Evolutionary conservation across 2,329 filamentous ascomycete genomes (phyloP), one percentile per base, ranked within the genome.

Genomic region (Chalaropsis thielavioides): DNA sequence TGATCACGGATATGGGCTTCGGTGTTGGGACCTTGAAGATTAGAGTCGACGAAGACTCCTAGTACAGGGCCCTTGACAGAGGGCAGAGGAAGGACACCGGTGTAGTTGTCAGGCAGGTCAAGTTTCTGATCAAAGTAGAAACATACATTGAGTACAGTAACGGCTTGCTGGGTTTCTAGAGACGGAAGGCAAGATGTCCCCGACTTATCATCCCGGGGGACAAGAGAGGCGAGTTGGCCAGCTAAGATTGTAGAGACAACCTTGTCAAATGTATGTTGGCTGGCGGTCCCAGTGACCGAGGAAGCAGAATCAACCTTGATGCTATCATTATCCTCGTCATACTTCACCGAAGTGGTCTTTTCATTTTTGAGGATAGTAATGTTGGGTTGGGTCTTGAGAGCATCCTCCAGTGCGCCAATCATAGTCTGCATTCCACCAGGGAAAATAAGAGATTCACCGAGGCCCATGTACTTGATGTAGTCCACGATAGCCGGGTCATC

Each of bases 131-230:
- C 77, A 74, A 87, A 99, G 80, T 87, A 96, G 60, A 99, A 79
- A 75, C 96, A 96, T 68, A 99, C 88, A 1, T 92, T 89, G 85
- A 92, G 92, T 69, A 96, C 91, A 40, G 86, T 92, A 38, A 92
- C 88, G 43, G 86, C 83, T 63, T 83, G 80, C 17, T 83, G 81
- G 54, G 80, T 72, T 19, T 73, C 72, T 11, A 88, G 78, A 40
- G 78, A 73, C 4, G 79, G 77, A 5, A 85, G 75, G 5, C 71
- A 68, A 54, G 65, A 56, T 71, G 8, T 27, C 15, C 27, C 56
- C 8, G 67, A 2, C 76, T 74, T 38, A 78, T 68, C 54, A 38
- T 31, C 6, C 11, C 6, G n/a, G 24, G 17, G 56, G 40, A 56
- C 51, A 24, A 66, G 60, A 31, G 70, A 66, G 61, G 76, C 74